phyloP scores from a whole-genome alignment of 2,329 filamentous ascomycete genomes.

The Fusarium scirpi region DNA sequence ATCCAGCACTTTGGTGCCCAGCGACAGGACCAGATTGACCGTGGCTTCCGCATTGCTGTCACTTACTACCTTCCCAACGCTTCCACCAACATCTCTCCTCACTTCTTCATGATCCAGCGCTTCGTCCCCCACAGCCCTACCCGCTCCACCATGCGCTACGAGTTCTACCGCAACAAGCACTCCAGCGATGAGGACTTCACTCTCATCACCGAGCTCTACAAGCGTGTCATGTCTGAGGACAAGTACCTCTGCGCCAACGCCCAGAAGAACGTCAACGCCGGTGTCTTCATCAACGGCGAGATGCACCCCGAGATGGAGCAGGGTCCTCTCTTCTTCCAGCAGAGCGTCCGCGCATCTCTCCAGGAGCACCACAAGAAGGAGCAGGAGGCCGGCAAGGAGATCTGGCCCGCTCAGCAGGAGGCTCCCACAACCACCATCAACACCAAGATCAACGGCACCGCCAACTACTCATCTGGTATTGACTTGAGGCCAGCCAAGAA shows the following conservation, averaged over 20 bases:
- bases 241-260: constrained; percentile 70
- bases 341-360: constrained; percentile 61
- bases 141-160: constrained; percentile 68
- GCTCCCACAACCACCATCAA: constrained; percentile 46
- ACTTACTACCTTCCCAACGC: constrained; percentile 65
- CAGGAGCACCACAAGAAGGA: constrained; percentile 62
- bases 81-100: constrained; percentile 63
- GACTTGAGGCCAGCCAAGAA: constrained; percentile 49
- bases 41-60: constrained; percentile 59
- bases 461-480: constrained; percentile 52
- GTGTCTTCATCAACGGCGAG: constrained; percentile 72
- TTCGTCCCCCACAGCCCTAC: constrained; percentile 67
- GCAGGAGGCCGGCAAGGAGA: constrained; percentile 57
- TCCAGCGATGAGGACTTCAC: constrained; percentile 69
- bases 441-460: constrained; percentile 44
- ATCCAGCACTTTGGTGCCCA: constrained; percentile 64
- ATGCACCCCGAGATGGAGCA: constrained; percentile 72
- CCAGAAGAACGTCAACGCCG: constrained; percentile 71
- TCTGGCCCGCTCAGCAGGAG: constrained; percentile 63
- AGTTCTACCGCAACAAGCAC: constrained; percentile 72
- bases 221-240: constrained; percentile 73
- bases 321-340: constrained; percentile 69
- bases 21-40: constrained; percentile 60
- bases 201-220: constrained; percentile 69
- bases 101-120: constrained; percentile 74